These are phyloP conservation scores for Apophysomyces variabilis DNA, from an alignment of 371 early-diverging fungal species.

Conservation along the genomic window DNA sequence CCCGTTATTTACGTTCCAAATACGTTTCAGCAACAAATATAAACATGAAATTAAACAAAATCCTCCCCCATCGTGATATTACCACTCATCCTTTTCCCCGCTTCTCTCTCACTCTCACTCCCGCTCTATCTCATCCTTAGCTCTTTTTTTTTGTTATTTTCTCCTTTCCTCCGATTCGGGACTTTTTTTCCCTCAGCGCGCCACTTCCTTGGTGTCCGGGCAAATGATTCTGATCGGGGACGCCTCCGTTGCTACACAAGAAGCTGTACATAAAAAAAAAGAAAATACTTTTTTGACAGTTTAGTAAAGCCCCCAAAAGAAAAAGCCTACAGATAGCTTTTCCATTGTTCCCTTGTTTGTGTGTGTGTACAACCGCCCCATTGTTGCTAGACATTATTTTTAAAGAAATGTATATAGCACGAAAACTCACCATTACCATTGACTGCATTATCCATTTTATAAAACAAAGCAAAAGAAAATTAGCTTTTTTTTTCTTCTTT, in stretches of 20 bases:
- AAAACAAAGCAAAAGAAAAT: background rate
- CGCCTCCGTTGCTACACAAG: slow-evolving; percentile 8
- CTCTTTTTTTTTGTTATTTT: background rate
- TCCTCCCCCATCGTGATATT: background rate
- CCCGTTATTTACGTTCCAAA: slow-evolving; percentile 6
- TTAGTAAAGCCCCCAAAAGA: background rate
- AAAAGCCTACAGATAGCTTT: background rate
- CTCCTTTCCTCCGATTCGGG: background rate
- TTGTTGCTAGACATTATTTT: background rate
- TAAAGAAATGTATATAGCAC: background rate
- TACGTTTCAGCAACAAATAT: slow-evolving; percentile 9
- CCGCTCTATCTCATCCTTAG: background rate
- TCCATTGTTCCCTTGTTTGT: slow-evolving; percentile 10
- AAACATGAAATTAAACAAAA: background rate
- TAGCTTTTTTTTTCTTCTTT: background rate
- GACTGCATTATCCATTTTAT: background rate
- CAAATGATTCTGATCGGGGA: slow-evolving; percentile 1
- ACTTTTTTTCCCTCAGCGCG: background rate
- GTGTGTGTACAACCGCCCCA: background rate
- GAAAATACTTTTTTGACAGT: background rate
- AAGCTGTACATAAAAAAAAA: background rate
- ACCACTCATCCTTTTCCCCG: background rate
- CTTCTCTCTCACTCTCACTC: slow-evolving; percentile 5
- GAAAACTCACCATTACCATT: too few relatives aligned
- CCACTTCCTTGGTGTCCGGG: background rate